Percentiles rank a stretch among this genome's conserved stretches.
Evolutionary conservation across 345 rosid species (phyloP).

Genomic region (Linum usitatissimum): DNA sequence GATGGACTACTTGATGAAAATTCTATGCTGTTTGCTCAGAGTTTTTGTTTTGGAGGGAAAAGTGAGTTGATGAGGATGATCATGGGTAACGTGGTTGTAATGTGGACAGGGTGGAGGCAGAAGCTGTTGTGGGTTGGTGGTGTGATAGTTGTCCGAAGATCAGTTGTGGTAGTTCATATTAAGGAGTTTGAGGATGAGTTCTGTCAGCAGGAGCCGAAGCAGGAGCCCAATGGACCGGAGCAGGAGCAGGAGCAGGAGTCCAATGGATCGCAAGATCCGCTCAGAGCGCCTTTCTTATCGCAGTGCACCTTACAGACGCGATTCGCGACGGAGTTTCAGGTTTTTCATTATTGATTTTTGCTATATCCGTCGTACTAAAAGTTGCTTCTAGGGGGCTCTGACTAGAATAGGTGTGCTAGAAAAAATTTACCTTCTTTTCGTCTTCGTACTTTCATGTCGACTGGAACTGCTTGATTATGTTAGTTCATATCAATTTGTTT

Average conservation of each 20-base stretch:
- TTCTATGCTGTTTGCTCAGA: slow-evolving; percentile 25
- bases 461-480: not conserved
- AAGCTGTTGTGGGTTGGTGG: slow-evolving; percentile 35
- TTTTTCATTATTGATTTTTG: slow-evolving; percentile 30
- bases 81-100: slow-evolving; percentile 52
- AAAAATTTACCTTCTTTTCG: not conserved
- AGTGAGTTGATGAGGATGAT: slow-evolving; percentile 39
- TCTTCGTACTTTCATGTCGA: not conserved
- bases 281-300: slow-evolving; percentile 72
- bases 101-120: slow-evolving; percentile 66
- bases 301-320: slow-evolving; percentile 81
- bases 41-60: slow-evolving; percentile 39
- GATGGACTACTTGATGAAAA: slow-evolving; percentile 33
- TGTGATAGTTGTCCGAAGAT: slow-evolving; percentile 28
- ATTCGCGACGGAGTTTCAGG: slow-evolving; percentile 81
- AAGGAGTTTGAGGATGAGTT: slow-evolving; percentile 49
- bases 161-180: slow-evolving; percentile 36
- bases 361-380: slow-evolving; percentile 9
- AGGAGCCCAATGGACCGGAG: slow-evolving; percentile 76
- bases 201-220: slow-evolving; percentile 64
- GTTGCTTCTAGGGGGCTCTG: slow-evolving; percentile 4
- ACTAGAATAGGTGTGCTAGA: slow-evolving; percentile 1
- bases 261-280: slow-evolving; percentile 81
- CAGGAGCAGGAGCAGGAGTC: slow-evolving; percentile 65
- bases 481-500: not conserved